Base-by-base conservation (phyloP, 2,329 filamentous ascomycete species). In the Orbilia ellipsospora region DNA sequence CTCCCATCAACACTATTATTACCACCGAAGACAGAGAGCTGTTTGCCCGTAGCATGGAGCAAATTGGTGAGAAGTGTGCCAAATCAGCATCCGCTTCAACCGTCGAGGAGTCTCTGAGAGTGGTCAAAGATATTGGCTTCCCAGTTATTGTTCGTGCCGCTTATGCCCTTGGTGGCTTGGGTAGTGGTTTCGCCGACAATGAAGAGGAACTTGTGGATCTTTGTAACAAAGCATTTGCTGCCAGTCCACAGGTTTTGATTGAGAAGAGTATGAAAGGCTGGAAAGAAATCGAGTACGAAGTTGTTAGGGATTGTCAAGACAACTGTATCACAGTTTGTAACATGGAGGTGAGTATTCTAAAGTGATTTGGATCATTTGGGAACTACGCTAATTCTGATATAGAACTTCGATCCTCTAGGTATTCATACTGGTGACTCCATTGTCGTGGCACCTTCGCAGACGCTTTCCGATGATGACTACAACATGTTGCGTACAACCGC, bases 301-400 rank as follows among this genome's bases (percentile, higher is more conserved):
- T 98, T 77, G 95, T 99, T 48, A 91, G 95, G 80, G 95, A 98
- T 85, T 91, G 90, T 69, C 90, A 93, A 80, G 94, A 99, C 85
- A 98, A 98, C 87, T 99, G 95, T 82, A 98, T 99, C 82, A 99
- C 95, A 5, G 95, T 99, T 77, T 99, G 95, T 83, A 99, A 99
- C 86, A 98, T 99, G 95, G 95, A 99, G 78, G 79, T 79, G 62
- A 68, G 63, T 15, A 44, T 40, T 54, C 52, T 16, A 44, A 15
- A 13, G 3, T 8, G 8, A 23, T 20, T 7, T 16, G 13, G 7
- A n/a, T 36, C 10, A 20, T 12, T 44, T 13, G 16, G 40, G 28
- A 12, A 10, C 13, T 44, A 15, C 36, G 61, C 54, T 70, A 52
- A 70, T 26, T 15, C 16, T 42, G 15, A 16, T n/a, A 23, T 36